Percentiles rank a stretch among this genome's conserved stretches.
phyloP scores from a whole-genome alignment of 2,329 filamentous ascomycete species.

The Fusarium sp. region DNA sequence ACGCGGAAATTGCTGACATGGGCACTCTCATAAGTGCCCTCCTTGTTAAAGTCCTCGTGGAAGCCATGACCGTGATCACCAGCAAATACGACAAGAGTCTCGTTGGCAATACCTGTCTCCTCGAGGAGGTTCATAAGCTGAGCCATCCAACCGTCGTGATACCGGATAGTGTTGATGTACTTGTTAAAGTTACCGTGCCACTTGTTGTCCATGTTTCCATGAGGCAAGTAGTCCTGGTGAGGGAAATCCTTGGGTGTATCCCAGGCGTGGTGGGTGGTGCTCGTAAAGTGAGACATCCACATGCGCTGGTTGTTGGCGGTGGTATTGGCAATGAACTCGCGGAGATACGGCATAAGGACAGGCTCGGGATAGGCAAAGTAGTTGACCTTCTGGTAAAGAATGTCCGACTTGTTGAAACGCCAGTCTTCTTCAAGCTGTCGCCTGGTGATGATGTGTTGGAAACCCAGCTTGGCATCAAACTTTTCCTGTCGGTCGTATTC shows the following conservation, averaged over 20 bases:
- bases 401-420: slow-evolving; percentile 39
- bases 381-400: slow-evolving; percentile 42
- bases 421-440: slow-evolving; percentile 44
- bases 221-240: slow-evolving; percentile 33
- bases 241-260: slow-evolving; percentile 38
- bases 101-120: slow-evolving; percentile 48
- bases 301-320: slow-evolving; percentile 50
- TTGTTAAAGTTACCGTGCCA: slow-evolving; percentile 47
- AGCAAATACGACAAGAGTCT: slow-evolving; percentile 50
- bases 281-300: slow-evolving; percentile 52
- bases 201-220: slow-evolving; percentile 40
- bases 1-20: slow-evolving; percentile 49
- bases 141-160: slow-evolving; percentile 49
- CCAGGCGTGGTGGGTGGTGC: slow-evolving; percentile 52
- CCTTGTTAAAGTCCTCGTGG: slow-evolving; percentile 46
- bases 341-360: slow-evolving; percentile 46
- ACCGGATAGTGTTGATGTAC: slow-evolving; percentile 50
- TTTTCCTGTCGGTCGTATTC: slow-evolving; percentile 51
- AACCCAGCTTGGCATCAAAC: slow-evolving; percentile 50
- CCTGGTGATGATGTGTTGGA: slow-evolving; percentile 44
- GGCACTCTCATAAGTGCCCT: slow-evolving; percentile 49
- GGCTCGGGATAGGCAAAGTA: slow-evolving; percentile 52
- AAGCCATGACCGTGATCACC: slow-evolving; percentile 52
- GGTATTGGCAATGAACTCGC: slow-evolving; percentile 48
- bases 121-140: slow-evolving; percentile 48